Percentiles rank a stretch among this genome's conserved stretches.
These are phyloP conservation scores for Colletotrichum eleusines DNA, from an alignment of 2,329 filamentous ascomycete genomes.

Conservation along the genomic window DNA sequence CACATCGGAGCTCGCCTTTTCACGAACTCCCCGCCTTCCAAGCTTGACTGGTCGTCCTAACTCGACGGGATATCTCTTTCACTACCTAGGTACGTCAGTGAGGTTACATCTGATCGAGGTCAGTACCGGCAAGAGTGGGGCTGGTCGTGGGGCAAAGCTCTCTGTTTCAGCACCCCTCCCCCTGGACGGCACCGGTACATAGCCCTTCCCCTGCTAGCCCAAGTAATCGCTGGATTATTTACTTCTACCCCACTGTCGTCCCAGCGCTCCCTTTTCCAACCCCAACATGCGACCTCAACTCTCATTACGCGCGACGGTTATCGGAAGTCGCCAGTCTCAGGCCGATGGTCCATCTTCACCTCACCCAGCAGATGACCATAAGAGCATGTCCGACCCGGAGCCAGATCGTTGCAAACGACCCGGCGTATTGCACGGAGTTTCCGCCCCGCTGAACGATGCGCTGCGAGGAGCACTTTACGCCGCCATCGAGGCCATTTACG, in stretches of 20 bases:
- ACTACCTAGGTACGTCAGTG: too few relatives aligned
- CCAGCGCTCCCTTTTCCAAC: neutral
- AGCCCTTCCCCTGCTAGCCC: neutral
- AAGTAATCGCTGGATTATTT: neutral
- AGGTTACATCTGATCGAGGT: constrained; percentile 20
- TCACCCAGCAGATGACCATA: constrained; percentile 6
- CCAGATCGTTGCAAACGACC: constrained; percentile 6
- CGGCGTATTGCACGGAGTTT: constrained; percentile 24
- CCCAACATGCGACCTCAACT: neutral
- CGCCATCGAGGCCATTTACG: constrained; percentile 35
- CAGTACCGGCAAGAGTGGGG: constrained; percentile 25
- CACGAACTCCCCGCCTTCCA: neutral
- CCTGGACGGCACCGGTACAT: neutral
- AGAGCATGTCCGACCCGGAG: constrained; percentile 27
- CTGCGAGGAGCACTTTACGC: constrained; percentile 20
- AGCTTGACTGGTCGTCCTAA: too few relatives aligned
- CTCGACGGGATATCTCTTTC: neutral
- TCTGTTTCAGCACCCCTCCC: neutral
- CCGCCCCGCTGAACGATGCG: constrained; percentile 21
- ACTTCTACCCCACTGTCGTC: constrained; percentile 12
- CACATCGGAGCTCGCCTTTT: neutral
- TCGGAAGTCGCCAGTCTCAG: neutral
- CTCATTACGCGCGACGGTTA: neutral
- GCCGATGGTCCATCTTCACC: neutral
- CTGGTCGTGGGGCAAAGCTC: constrained; percentile 19